Base-by-base conservation (phyloP, 2,329 filamentous ascomycete species). In the Cordyceps cicadae region DNA sequence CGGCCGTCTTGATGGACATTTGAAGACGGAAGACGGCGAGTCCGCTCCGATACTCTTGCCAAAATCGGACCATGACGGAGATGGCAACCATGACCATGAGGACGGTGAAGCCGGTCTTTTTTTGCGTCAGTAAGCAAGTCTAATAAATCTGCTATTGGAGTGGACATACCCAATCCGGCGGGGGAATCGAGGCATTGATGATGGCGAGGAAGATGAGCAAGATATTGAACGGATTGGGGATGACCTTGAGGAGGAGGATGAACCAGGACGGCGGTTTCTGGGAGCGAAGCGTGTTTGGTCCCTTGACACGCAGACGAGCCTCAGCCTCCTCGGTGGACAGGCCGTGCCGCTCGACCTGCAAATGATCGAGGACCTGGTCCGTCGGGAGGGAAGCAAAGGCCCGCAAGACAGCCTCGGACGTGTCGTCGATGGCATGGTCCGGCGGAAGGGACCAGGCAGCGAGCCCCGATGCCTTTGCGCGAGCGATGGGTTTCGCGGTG, bases 11-110 rank as follows among this genome's bases (percentile, higher is more conserved):
- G 29, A 69, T 62, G n/a, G 68, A 68, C 34, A 64, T 64, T 54
- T 69, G 66, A 3, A 69, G 64, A 32, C 62, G 63, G 43, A 67
- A 68, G 41, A 69, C 66, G 15, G 66, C 66, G 4, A 69, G 49
- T 19, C 65, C 66, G 61, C 68, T 69, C 21, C 66, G 64, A 29
- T 69, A 68, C 34, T 69, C 68, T 34, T 69, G 68, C 68, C 68
- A 68, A 49, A 69, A 69, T 19, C 68, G 66, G 5, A 69, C 67
- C n/a, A 61, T 12, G n/a, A 66, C 64, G 5, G 68, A 69, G 26
- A 69, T 64, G 43, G 56, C 8, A 19, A 69, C 64, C 68, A 69
- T 69, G 60, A 67, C 58, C 39, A 68, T 62, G 29, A 69, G 62
- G n/a, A 69, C 66, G 2, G 62, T 60, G 46, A 69, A 66, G 3